A percentile compares a stretch with the other conserved stretches of the same genome.
Conservation (phyloP, 768 basidiomycete genomes). For the Lepiota venenata region DNA sequence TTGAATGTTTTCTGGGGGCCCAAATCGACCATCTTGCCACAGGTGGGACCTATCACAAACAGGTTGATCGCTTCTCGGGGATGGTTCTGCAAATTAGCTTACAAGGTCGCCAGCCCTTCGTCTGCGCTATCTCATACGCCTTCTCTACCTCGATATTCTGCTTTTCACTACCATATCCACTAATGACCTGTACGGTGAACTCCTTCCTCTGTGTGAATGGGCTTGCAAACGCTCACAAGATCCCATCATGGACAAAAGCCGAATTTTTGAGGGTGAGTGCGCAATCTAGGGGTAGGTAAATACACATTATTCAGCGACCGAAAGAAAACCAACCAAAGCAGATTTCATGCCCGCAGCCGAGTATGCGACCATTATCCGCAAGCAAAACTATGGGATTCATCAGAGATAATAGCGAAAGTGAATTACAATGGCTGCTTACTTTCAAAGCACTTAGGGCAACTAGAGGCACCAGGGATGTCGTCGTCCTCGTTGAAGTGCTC, state of each 20-base stretch:
- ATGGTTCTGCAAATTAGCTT: slow-evolving; percentile 14
- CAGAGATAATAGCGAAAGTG: background rate
- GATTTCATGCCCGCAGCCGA: slow-evolving; percentile 64
- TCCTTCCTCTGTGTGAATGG: background rate
- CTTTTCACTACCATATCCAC: slow-evolving; percentile 52
- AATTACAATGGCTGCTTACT: slow-evolving; percentile 28
- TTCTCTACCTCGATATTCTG: slow-evolving; percentile 54
- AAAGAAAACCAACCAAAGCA: slow-evolving; percentile 45
- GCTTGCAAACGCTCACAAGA: slow-evolving; percentile 44
- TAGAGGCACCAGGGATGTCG: slow-evolving; percentile 36
- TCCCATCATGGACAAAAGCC: slow-evolving; percentile 51
- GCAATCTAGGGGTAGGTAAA: slow-evolving; percentile 39
- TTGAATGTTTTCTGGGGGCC: slow-evolving; percentile 51
- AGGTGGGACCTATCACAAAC: slow-evolving; percentile 51
- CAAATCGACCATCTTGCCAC: slow-evolving; percentile 63
- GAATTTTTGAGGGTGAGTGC: slow-evolving; percentile 49
- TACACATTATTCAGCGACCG: background rate
- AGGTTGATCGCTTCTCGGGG: too few relatives aligned
- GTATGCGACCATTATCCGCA: slow-evolving; percentile 48
- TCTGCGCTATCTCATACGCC: slow-evolving; percentile 50
- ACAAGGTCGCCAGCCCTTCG: slow-evolving; percentile 62
- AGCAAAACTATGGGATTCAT: background rate
- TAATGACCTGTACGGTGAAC: slow-evolving; percentile 18
- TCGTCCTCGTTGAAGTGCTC: slow-evolving; percentile 45
- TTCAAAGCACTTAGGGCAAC: slow-evolving; percentile 68